phyloP scores from a whole-genome alignment of 140 eudicot species.

The Ambrosia hybrid region DNA sequence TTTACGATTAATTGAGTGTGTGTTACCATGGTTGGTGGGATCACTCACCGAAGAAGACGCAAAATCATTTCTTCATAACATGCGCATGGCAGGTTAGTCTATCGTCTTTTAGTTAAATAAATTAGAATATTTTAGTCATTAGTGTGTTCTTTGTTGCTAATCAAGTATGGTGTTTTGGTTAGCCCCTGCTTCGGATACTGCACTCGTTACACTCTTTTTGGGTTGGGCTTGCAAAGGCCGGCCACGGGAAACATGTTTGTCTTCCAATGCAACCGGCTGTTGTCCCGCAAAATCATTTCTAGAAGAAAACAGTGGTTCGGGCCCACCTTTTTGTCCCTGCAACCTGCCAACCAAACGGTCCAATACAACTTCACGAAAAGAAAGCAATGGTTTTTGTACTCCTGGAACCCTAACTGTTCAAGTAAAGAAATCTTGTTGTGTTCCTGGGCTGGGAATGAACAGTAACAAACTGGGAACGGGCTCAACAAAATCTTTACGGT shows the following conservation, averaged over 20 bases:
- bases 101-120: not conserved
- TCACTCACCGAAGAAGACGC: constrained; percentile 84
- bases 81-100: constrained; percentile 87
- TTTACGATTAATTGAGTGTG: constrained; percentile 84
- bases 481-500: constrained; percentile 77
- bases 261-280: constrained; percentile 46
- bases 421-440: constrained; percentile 78
- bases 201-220: constrained; percentile 88
- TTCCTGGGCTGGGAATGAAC: constrained; percentile 88
- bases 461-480: constrained; percentile 50
- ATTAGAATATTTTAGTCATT: not conserved
- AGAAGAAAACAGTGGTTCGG: constrained; percentile 33
- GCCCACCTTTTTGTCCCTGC: constrained; percentile 39
- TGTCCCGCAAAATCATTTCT: constrained; percentile 59
- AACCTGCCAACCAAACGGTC: constrained; percentile 48
- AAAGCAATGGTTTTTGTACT: constrained; percentile 30
- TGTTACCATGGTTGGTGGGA: constrained; percentile 93
- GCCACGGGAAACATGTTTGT: constrained; percentile 62
- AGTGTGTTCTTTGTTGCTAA: constrained; percentile 4
- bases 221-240: constrained; percentile 99
- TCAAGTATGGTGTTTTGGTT: constrained; percentile 22
- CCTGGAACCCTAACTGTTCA: constrained; percentile 27
- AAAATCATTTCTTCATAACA: constrained; percentile 65
- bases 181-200: constrained; percentile 89
- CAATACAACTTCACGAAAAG: constrained; percentile 35